These are phyloP conservation scores for Hyaloperonospora arabidopsidis DNA, from an alignment of 352 stramenopile species.

Conservation along the genomic window DNA sequence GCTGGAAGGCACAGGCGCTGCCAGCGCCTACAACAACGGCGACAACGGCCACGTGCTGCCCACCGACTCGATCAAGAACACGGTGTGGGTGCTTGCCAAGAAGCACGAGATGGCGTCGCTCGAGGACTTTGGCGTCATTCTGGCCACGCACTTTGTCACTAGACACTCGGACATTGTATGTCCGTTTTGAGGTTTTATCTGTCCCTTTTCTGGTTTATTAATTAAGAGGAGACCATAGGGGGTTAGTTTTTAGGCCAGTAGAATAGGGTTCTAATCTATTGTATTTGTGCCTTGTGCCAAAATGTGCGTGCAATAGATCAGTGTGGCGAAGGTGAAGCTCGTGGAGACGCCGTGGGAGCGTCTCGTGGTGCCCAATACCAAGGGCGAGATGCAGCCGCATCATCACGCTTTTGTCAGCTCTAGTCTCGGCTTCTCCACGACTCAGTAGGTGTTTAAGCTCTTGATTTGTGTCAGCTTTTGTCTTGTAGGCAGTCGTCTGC, in stretches of 20 bases:
- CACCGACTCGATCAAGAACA: slow-evolving; percentile 89
- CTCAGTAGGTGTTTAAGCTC: slow-evolving; percentile 40
- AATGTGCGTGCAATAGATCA: slow-evolving; percentile 29
- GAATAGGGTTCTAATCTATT: too few relatives aligned
- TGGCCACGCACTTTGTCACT: slow-evolving; percentile 83
- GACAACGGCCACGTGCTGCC: slow-evolving; percentile 82
- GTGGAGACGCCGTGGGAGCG: slow-evolving; percentile 74
- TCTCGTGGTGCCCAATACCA: slow-evolving; percentile 44
- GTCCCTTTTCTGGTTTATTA: too few relatives aligned
- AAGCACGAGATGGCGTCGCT: slow-evolving; percentile 81
- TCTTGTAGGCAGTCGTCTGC: not conserved
- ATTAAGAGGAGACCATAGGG: too few relatives aligned
- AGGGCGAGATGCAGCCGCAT: slow-evolving; percentile 46
- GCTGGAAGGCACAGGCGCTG: slow-evolving; percentile 66
- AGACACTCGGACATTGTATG: slow-evolving; percentile 71
- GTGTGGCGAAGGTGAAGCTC: slow-evolving; percentile 66
- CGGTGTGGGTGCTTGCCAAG: slow-evolving; percentile 83
- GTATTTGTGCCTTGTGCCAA: not conserved
- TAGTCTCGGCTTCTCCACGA: slow-evolving; percentile 44
- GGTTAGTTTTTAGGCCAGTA: too few relatives aligned
- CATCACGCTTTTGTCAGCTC: slow-evolving; percentile 70
- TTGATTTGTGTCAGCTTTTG: not conserved
- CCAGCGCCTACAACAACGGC: slow-evolving; percentile 72
- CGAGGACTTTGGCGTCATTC: slow-evolving; percentile 82
- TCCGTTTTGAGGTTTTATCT: not conserved